phyloP scores from a whole-genome alignment of 169 alveolate species.

The Babesia sp. region DNA sequence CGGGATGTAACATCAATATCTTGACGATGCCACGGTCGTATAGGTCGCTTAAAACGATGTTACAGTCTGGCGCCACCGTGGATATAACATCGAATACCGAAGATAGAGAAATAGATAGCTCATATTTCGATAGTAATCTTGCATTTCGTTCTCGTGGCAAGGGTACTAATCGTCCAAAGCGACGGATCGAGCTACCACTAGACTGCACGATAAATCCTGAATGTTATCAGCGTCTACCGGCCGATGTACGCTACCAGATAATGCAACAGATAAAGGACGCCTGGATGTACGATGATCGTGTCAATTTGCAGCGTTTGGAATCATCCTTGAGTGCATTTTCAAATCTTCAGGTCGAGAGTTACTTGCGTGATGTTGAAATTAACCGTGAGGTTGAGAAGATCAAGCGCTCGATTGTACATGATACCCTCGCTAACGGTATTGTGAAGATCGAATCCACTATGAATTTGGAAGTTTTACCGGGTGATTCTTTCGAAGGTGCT shows the following conservation, averaged over 20 bases:
- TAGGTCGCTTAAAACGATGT: conserved; percentile 18
- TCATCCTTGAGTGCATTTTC: conserved; percentile 80
- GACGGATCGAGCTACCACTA: conserved; percentile 18
- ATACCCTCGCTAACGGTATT: conserved; percentile 1
- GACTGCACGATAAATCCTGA: conserved; percentile 69
- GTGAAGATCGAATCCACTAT: conserved; percentile 4
- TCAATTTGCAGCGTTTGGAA: conserved; percentile 72
- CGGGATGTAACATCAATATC: neutral
- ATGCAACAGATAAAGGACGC: conserved; percentile 80
- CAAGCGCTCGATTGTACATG: conserved; percentile 71
- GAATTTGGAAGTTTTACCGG: neutral
- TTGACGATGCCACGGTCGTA: conserved; percentile 29
- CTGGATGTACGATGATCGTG: conserved; percentile 76
- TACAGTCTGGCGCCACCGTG: conserved; percentile 9
- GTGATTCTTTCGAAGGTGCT: neutral
- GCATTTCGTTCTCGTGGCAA: neutral
- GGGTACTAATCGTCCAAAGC: conserved; percentile 2
- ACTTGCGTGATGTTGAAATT: conserved; percentile 77
- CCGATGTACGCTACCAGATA: conserved; percentile 76
- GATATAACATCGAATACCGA: neutral
- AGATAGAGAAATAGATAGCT: neutral
- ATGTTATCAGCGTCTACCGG: conserved; percentile 75
- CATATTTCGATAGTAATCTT: neutral
- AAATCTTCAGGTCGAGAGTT: conserved; percentile 81
- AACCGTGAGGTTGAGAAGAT: conserved; percentile 82